Evolutionary conservation across 352 stramenopile genomes (phyloP).

Genomic region (Phytophthora capsici): DNA sequence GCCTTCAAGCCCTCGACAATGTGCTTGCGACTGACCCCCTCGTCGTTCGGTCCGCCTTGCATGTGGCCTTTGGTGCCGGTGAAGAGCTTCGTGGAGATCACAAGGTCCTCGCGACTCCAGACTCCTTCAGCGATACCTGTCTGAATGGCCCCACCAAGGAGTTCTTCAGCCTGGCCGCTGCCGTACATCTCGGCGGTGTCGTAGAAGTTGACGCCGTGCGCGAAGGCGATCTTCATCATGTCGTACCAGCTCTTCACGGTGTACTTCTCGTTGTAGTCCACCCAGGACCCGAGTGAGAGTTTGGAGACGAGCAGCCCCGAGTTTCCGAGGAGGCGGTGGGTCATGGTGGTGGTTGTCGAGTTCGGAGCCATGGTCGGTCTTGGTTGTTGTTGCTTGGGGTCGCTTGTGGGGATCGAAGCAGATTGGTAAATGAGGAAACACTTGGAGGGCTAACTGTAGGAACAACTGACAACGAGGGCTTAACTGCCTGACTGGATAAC

Average conservation of each 20-base stretch:
- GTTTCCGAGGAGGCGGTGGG: background rate
- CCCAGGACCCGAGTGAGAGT: background rate
- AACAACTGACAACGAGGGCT: no score
- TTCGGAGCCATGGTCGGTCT: background rate
- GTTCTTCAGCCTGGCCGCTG: background rate
- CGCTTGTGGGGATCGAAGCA: background rate
- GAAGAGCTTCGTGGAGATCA: slow-evolving; percentile 2
- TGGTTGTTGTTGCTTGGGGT: background rate
- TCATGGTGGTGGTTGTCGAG: background rate
- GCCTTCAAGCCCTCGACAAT: slow-evolving; percentile 2
- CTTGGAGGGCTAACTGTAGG: background rate
- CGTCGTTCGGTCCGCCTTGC: background rate
- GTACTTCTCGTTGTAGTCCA: background rate
- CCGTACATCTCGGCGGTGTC: slow-evolving; percentile 3
- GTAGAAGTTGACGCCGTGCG: slow-evolving; percentile 5
- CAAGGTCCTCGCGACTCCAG: background rate
- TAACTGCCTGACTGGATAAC: no score
- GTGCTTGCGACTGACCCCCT: background rate
- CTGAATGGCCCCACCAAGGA: background rate
- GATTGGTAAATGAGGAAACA: background rate
- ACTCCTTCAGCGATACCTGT: background rate
- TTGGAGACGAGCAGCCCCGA: slow-evolving; percentile 3
- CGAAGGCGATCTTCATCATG: slow-evolving; percentile 1
- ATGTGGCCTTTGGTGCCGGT: background rate
- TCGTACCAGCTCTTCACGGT: slow-evolving; percentile 1